These are phyloP conservation scores for Phytophthora megakarya DNA, from an alignment of 352 stramenopile genomes.

Conservation along the genomic window DNA sequence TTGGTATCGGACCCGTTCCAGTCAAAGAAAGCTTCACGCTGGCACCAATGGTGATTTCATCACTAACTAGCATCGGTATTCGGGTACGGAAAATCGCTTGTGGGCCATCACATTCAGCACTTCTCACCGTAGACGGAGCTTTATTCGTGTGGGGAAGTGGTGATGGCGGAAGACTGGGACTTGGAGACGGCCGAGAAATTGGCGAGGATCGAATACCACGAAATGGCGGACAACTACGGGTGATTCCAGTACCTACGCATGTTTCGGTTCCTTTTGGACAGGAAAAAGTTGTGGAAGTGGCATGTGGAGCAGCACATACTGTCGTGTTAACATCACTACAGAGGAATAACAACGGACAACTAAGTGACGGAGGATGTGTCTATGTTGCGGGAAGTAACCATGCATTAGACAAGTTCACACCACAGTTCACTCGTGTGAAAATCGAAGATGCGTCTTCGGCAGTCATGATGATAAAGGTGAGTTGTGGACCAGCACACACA, in stretches of 20 bases:
- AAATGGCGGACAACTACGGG: conserved; percentile 50
- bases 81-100: conserved; percentile 73
- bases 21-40: conserved; percentile 72
- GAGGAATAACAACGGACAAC: conserved; percentile 8
- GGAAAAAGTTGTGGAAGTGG: conserved; percentile 68
- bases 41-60: conserved; percentile 45
- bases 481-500: conserved; percentile 73
- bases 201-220: conserved; percentile 65
- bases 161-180: conserved; percentile 71
- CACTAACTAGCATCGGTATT: conserved; percentile 31
- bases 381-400: conserved; percentile 76
- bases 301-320: conserved; percentile 69
- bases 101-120: conserved; percentile 75
- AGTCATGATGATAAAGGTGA: conserved; percentile 46
- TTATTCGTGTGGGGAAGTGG: conserved; percentile 80
- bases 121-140: conserved; percentile 57
- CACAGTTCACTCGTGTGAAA: conserved; percentile 48
- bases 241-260: conserved; percentile 46
- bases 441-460: conserved; percentile 20
- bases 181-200: conserved; percentile 67
- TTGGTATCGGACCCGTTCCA: conserved; percentile 56
- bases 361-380: conserved; percentile 39
- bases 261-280: conserved; percentile 45
- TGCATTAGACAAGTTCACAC: conserved; percentile 64
- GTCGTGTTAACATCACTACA: conserved; percentile 47